Evolutionary conservation across 129 eudicot species (phyloP).

Genomic region (Solidago caesia): DNA sequence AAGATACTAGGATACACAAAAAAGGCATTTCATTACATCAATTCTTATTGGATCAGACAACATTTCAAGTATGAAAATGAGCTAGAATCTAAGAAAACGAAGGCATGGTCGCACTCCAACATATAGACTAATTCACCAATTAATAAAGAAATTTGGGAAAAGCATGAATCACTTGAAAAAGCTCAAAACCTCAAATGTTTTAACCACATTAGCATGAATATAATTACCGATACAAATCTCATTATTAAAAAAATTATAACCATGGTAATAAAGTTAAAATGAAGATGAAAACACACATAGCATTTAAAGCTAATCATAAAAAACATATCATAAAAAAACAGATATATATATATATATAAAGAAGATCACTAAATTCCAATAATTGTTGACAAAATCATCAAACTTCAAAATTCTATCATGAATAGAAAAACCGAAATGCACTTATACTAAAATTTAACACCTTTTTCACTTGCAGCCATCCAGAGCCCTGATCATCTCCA

Average conservation of each 20-base stretch:
- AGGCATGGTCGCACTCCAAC: neutral
- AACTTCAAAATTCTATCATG: neutral
- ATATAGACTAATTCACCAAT: conserved; percentile 4
- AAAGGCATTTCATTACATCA: conserved; percentile 3
- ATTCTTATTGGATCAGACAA: conserved; percentile 5
- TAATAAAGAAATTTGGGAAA: neutral
- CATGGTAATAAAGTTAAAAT: conserved; percentile 16
- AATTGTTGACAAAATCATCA: neutral
- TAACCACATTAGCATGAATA: neutral
- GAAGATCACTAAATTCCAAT: conserved; percentile 4
- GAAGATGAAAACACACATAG: conserved; percentile 1
- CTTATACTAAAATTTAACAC: conserved; percentile 32
- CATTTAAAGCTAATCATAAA: conserved; percentile 16
- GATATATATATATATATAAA: conserved; percentile 4
- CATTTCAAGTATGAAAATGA: conserved; percentile 8
- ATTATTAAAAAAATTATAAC: neutral
- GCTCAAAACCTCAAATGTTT: conserved; percentile 16
- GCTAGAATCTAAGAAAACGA: neutral
- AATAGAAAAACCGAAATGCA: conserved; percentile 13
- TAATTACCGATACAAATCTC: neutral
- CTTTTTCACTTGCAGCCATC: conserved; percentile 99
- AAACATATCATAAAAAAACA: conserved; percentile 12
- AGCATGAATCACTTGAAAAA: neutral
- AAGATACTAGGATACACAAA: neutral
- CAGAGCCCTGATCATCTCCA: conserved; percentile 89